These are phyloP conservation scores for Citrullus amarus DNA, from an alignment of 306 rosid species.

Conservation along the genomic window DNA sequence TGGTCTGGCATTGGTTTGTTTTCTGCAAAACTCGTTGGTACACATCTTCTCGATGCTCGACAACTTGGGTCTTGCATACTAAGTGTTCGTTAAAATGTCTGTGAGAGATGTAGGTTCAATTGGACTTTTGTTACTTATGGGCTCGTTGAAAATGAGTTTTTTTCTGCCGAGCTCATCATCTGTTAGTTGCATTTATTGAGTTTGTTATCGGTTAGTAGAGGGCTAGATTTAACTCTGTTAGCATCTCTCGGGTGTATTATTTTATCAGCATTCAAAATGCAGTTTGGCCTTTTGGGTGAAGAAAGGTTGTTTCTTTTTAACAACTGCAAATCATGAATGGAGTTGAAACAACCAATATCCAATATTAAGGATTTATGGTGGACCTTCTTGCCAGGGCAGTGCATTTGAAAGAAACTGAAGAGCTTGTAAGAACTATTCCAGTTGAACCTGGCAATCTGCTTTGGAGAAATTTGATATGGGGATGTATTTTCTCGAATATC, in stretches of 20 bases:
- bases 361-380: slow-evolving; percentile 41
- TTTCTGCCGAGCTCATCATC: neutral
- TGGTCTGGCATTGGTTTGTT: slow-evolving; percentile 24
- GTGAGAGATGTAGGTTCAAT: slow-evolving; percentile 37
- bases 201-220: neutral
- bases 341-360: slow-evolving; percentile 29
- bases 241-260: neutral
- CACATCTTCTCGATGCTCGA: slow-evolving; percentile 21
- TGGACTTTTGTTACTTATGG: slow-evolving; percentile 42
- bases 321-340: slow-evolving; percentile 16
- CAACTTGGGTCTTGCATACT: slow-evolving; percentile 19
- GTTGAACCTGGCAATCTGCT: slow-evolving; percentile 35
- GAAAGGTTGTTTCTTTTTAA: slow-evolving; percentile 24
- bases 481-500: slow-evolving; percentile 29
- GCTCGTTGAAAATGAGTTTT: slow-evolving; percentile 14
- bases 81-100: slow-evolving; percentile 36
- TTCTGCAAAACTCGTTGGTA: slow-evolving; percentile 26
- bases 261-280: slow-evolving; percentile 35
- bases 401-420: slow-evolving; percentile 41
- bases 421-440: slow-evolving; percentile 28
- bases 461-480: slow-evolving; percentile 50
- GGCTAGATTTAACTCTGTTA: neutral
- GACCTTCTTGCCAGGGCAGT: slow-evolving; percentile 47
- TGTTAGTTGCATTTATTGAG: neutral
- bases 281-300: slow-evolving; percentile 10